Evolutionary conservation across 371 early-diverging fungal genomes (phyloP).

Genomic region (Synchytrium microbalum): DNA sequence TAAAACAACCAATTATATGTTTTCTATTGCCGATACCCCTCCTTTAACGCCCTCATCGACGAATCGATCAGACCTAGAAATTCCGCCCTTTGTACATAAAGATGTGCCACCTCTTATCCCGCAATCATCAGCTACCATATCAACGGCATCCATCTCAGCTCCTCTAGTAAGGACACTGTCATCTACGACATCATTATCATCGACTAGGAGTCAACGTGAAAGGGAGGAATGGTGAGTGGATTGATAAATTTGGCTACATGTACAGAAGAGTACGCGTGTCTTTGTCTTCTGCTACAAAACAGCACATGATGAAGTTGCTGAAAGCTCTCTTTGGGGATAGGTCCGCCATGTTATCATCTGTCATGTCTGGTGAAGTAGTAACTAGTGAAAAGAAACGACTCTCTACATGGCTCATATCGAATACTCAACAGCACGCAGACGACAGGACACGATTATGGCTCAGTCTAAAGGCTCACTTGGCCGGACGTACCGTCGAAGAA

Average conservation of each 20-base stretch:
- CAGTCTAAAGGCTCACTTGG: conserved; percentile 57
- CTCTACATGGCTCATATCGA: conserved; percentile 14
- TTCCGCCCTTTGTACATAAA: background rate
- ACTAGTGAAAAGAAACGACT: conserved; percentile 56
- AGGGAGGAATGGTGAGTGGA: background rate
- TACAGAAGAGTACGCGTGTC: too few species aligned
- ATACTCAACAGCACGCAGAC: conserved; percentile 35
- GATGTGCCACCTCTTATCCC: background rate
- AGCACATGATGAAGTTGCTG: too few species aligned
- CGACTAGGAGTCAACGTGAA: background rate
- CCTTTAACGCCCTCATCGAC: background rate
- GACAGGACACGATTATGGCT: conserved; percentile 65
- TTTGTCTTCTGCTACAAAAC: too few species aligned
- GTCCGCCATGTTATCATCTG: conserved; percentile 70
- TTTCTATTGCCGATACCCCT: background rate
- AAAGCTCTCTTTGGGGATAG: too few species aligned
- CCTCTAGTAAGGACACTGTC: too few species aligned
- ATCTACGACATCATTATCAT: too few species aligned
- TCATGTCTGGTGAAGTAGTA: conserved; percentile 77
- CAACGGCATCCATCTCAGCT: too few species aligned
- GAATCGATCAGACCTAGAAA: background rate
- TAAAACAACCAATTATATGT: background rate
- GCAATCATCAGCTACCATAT: background rate
- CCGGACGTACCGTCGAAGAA: conserved; percentile 51
- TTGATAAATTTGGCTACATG: too few species aligned